A percentile compares a stretch with the other conserved stretches of the same genome.
Conservation (phyloP, 1,139 yeast genomes). For the Scheffersomyces parashehatae region DNA sequence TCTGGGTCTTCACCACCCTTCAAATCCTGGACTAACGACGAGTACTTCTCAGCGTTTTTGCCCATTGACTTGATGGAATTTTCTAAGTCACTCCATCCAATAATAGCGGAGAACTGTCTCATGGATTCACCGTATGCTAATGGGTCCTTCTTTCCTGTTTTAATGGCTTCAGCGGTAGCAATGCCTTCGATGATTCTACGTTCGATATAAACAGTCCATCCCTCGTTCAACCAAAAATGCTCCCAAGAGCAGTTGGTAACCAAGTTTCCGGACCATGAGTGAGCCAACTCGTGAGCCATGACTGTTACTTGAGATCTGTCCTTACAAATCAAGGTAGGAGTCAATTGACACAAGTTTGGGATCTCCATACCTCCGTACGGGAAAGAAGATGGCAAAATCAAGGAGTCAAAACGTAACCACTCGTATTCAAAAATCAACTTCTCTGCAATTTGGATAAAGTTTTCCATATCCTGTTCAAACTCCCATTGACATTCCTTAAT, state of each 20-base stretch:
- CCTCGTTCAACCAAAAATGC: slow-evolving; percentile 94
- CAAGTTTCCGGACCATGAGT: slow-evolving; percentile 89
- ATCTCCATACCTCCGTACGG: slow-evolving; percentile 98
- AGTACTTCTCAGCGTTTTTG: slow-evolving; percentile 50
- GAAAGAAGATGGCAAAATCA: slow-evolving; percentile 79
- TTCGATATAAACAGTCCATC: slow-evolving; percentile 93
- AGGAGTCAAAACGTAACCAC: slow-evolving; percentile 82
- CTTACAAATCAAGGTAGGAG: slow-evolving; percentile 85
- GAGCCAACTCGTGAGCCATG: slow-evolving; percentile 90
- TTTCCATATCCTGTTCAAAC: slow-evolving; percentile 77
- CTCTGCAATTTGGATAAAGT: slow-evolving; percentile 80
- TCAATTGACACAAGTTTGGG: slow-evolving; percentile 87
- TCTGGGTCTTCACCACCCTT: slow-evolving; percentile 76
- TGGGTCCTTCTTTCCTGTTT: slow-evolving; percentile 12
- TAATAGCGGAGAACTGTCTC: slow-evolving; percentile 79
- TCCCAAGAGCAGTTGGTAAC: slow-evolving; percentile 92
- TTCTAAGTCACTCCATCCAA: slow-evolving; percentile 85
- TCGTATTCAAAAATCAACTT: slow-evolving; percentile 77
- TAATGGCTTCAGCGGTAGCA: slow-evolving; percentile 16
- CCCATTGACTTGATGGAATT: slow-evolving; percentile 67
- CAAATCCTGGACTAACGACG: slow-evolving; percentile 69
- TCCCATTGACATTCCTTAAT: slow-evolving; percentile 74
- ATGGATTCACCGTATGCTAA: slow-evolving; percentile 64
- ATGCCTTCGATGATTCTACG: slow-evolving; percentile 77
- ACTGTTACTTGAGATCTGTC: slow-evolving; percentile 87